These are phyloP conservation scores for Austroboletus eburneus DNA, from an alignment of 768 basidiomycete species.

Conservation along the genomic window DNA sequence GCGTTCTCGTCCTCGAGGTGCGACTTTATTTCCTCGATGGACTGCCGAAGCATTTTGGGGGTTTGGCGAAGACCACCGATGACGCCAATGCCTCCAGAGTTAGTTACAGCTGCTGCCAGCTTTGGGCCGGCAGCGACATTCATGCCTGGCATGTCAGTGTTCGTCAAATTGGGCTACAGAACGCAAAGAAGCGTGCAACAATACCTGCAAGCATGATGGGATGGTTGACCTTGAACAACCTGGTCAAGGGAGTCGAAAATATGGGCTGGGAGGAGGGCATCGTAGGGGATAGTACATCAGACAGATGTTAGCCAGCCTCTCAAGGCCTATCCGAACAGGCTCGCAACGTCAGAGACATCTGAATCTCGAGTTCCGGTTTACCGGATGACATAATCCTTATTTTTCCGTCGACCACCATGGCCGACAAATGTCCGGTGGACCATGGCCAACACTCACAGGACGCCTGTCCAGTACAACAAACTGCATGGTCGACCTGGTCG, in stretches of 20 bases:
- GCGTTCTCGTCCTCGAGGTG: conserved; percentile 71
- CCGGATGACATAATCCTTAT: conserved; percentile 14
- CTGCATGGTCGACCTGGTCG: conserved; percentile 43
- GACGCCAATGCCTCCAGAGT: conserved; percentile 83
- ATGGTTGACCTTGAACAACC: conserved; percentile 72
- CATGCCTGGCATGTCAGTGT: conserved; percentile 46
- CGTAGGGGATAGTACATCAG: conserved; percentile 6
- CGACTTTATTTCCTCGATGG: conserved; percentile 70
- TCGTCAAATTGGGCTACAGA: too few species aligned
- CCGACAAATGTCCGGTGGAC: conserved; percentile 49
- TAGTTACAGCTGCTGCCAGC: conserved; percentile 88
- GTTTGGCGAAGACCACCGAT: conserved; percentile 79
- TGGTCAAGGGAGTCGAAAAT: conserved; percentile 71
- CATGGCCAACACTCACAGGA: conserved; percentile 32
- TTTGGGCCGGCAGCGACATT: conserved; percentile 83
- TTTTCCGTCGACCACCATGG: conserved; percentile 12
- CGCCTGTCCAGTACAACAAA: conserved; percentile 67
- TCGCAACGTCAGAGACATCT: too few species aligned
- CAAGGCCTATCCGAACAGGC: too few species aligned
- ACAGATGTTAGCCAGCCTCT: too few species aligned
- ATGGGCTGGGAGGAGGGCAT: conserved; percentile 68
- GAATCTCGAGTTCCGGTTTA: background rate
- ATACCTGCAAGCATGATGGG: conserved; percentile 79
- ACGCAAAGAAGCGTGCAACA: background rate
- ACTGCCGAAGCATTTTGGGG: conserved; percentile 63